phyloP scores from a whole-genome alignment of 1,139 yeast species.

The Lodderomyces margitis region DNA sequence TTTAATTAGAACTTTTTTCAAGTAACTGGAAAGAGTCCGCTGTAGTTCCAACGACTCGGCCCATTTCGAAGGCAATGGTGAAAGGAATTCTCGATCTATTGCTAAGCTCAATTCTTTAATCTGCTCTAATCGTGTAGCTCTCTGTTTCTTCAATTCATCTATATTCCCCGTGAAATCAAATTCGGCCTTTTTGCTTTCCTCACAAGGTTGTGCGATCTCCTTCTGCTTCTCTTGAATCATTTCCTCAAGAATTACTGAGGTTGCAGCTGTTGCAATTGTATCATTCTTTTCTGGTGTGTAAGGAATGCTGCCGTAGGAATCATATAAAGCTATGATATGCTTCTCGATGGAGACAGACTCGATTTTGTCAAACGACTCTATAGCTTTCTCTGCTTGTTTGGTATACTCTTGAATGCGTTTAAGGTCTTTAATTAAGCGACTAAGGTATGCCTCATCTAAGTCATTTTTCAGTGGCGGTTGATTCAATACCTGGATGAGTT shows the following conservation, averaged over 20 bases:
- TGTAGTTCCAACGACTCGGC: slow-evolving; percentile 16
- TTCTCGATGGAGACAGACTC: slow-evolving; percentile 14
- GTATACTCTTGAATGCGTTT: slow-evolving; percentile 24
- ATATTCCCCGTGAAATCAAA: neutral
- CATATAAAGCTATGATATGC: slow-evolving; percentile 28
- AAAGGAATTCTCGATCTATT: neutral
- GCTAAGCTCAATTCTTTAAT: neutral
- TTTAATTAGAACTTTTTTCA: slow-evolving; percentile 24
- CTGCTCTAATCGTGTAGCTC: neutral
- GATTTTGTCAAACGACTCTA: slow-evolving; percentile 15
- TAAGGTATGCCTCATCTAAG: slow-evolving; percentile 18
- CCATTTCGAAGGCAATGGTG: slow-evolving; percentile 1
- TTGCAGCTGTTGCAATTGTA: slow-evolving; percentile 35
- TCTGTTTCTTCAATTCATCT: neutral
- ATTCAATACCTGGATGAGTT: neutral
- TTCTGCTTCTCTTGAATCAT: slow-evolving; percentile 15
- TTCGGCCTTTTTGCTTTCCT: neutral
- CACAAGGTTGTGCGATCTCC: neutral
- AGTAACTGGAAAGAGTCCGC: slow-evolving; percentile 16
- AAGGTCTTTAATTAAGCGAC: slow-evolving; percentile 29
- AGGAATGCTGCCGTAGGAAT: slow-evolving; percentile 28
- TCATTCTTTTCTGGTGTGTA: slow-evolving; percentile 37
- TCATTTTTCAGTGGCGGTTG: neutral
- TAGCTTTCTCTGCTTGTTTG: slow-evolving; percentile 31
- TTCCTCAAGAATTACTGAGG: slow-evolving; percentile 23